phyloP scores from a whole-genome alignment of 1,139 yeast species.

The Spathaspora sp. region DNA sequence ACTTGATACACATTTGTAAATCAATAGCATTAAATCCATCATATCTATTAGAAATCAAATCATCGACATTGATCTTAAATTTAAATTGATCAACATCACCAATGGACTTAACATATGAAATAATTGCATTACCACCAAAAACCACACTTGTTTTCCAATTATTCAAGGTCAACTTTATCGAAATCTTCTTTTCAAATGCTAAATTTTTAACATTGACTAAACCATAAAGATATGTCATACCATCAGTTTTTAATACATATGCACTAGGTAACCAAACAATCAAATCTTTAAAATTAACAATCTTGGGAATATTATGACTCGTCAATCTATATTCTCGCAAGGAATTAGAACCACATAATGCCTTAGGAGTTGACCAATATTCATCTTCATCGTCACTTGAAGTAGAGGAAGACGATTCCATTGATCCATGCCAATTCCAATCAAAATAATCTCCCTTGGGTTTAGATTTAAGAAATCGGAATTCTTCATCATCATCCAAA shows the following conservation, averaged over 20 bases:
- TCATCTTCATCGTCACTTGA: slow-evolving; percentile 15
- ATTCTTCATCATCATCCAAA: slow-evolving; percentile 19
- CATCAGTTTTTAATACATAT: slow-evolving; percentile 14
- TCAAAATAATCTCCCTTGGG: slow-evolving; percentile 15
- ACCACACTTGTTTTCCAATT: slow-evolving; percentile 36
- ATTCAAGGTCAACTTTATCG: slow-evolving; percentile 37
- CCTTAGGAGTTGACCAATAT: slow-evolving; percentile 13
- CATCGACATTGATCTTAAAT: slow-evolving; percentile 34
- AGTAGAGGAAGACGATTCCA: slow-evolving; percentile 3
- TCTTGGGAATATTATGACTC: slow-evolving; percentile 14
- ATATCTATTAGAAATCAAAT: slow-evolving; percentile 15
- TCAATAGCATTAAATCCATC: slow-evolving; percentile 9
- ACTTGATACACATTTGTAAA: slow-evolving; percentile 28
- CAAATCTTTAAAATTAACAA: slow-evolving; percentile 6
- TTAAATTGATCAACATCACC: slow-evolving; percentile 31
- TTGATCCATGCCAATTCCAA: slow-evolving; percentile 12
- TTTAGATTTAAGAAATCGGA: slow-evolving; percentile 14
- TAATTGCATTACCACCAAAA: slow-evolving; percentile 22
- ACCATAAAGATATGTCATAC: slow-evolving; percentile 21
- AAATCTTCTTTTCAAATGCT: slow-evolving; percentile 37
- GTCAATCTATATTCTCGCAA: slow-evolving; percentile 13
- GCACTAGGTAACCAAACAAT: slow-evolving; percentile 14
- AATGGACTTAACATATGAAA: slow-evolving; percentile 26
- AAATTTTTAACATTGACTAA: slow-evolving; percentile 37
- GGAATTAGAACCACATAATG: slow-evolving; percentile 2